These are phyloP conservation scores for Monosporozyma solicola DNA, from an alignment of 805 yeast species.

Conservation along the genomic window DNA sequence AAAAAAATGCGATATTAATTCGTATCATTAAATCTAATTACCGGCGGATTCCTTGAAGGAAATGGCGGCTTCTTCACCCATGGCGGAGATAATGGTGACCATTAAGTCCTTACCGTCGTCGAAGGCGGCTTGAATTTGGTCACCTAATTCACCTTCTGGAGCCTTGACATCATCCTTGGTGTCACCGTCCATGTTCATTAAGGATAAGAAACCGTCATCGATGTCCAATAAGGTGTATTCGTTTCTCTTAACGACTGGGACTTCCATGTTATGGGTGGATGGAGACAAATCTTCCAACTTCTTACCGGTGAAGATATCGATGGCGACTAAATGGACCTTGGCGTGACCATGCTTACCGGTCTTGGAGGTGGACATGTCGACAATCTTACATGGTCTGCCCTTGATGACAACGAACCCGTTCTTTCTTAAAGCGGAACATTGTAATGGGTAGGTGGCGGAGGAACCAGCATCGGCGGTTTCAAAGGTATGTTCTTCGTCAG, in stretches of 20 bases:
- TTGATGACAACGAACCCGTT: slow-evolving; percentile 98
- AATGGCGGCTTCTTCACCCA: slow-evolving; percentile 99
- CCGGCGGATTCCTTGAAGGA: slow-evolving; percentile 98
- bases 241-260: slow-evolving; percentile 91
- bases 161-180: slow-evolving; percentile 98
- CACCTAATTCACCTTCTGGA: slow-evolving; percentile 98
- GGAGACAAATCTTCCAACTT: slow-evolving; percentile 99
- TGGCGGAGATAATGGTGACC: slow-evolving; percentile 94
- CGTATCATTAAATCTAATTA: slow-evolving; percentile 17
- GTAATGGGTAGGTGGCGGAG: slow-evolving; percentile 95
- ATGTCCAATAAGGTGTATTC: slow-evolving; percentile 97
- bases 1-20: neutral
- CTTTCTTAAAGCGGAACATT: slow-evolving; percentile 99
- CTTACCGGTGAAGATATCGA: slow-evolving; percentile 98
- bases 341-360: slow-evolving; percentile 99
- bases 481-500: slow-evolving; percentile 74
- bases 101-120: slow-evolving; percentile 97
- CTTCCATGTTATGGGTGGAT: slow-evolving; percentile 99
- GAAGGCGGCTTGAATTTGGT: slow-evolving; percentile 80
- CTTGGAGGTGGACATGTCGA: slow-evolving; percentile 99
- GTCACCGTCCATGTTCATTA: slow-evolving; percentile 96
- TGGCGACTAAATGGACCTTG: slow-evolving; percentile 98
- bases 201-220: slow-evolving; percentile 94
- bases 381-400: slow-evolving; percentile 99
- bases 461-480: slow-evolving; percentile 98